Evolutionary conservation across 306 rosid species (phyloP).

Genomic region (Leucaena leucocephala): DNA sequence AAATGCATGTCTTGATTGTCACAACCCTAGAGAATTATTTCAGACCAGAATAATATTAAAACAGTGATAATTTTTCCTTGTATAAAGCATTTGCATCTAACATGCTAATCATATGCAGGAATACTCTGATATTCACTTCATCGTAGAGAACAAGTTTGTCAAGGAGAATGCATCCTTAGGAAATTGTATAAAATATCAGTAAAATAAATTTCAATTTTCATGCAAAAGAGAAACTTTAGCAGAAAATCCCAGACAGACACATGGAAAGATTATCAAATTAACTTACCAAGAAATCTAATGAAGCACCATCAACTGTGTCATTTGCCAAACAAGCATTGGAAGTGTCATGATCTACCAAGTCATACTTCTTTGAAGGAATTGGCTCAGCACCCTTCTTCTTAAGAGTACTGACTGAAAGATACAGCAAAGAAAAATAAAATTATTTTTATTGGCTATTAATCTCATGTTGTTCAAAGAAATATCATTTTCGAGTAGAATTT

Average conservation of each 20-base stretch:
- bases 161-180: neutral
- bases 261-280: conserved; percentile 25
- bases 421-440: conserved; percentile 31
- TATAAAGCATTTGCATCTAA: too few relatives aligned
- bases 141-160: neutral
- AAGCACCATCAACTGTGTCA: conserved; percentile 55
- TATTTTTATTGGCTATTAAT: conserved; percentile 17
- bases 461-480: neutral
- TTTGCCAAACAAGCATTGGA: conserved; percentile 59
- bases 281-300: conserved; percentile 66
- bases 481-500: neutral
- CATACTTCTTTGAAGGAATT: conserved; percentile 44
- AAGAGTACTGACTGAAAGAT: conserved; percentile 56
- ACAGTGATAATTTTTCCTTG: neutral
- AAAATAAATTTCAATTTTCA: conserved; percentile 8
- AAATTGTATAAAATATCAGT: conserved; percentile 12
- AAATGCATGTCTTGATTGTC: conserved; percentile 48
- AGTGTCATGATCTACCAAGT: conserved; percentile 48
- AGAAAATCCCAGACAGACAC: neutral
- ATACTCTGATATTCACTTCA: too few relatives aligned
- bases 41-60: neutral
- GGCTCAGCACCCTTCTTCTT: conserved; percentile 62
- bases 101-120: too few relatives aligned
- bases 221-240: conserved; percentile 18
- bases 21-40: conserved; percentile 55